Evolutionary conservation across 2,329 filamentous ascomycete genomes (phyloP), one percentile per base, ranked within the genome.

Genomic region (Fusarium mangiferae): DNA sequence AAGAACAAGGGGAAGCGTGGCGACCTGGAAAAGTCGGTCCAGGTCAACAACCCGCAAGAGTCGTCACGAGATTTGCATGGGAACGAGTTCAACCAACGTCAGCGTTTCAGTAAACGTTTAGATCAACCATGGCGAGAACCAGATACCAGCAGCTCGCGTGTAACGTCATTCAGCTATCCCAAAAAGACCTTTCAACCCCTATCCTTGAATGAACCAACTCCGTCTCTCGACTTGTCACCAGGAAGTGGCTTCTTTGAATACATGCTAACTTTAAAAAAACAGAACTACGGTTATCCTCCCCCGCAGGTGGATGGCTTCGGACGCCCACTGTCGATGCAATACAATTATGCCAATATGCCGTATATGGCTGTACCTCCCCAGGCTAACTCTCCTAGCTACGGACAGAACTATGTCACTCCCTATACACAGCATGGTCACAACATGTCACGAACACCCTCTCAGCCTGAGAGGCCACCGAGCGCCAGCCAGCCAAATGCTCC

Each of bases 361-460:
- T 90, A 87, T 75, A 90, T 90, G 82, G 78, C 64, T 24, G 78
- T 62, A 20, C 79, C 82, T 38, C 82, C 84, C 26, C 81, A 84
- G 67, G 82, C 83, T 73, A 86, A 86, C 74, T 85, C 86, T 15
- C 87, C 88, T 30, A 83, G 83, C n/a, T 90, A 84, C 72, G 85
- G 85, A 67, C 86, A 87, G 59, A 83, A 83, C 26, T 88, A 85
- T 66, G 83, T 80, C 13, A 77, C 78, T 73, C 82, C 78, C 55
- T 83, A 77, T 78, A 84, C 78, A 82, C 86, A 85, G 77, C 89
- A 70, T 89, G 92, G 81, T 88, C 91, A 71, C 84, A 89, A 66
- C 85, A 95, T 98, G 92, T 96, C 95, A 5, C 92, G 95, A 77
- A 95, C 90, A 69, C 90, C 93, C 5, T 97, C 94, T 5, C 93